Conservation (phyloP, 495 filamentous ascomycete genomes). For the Achaetomiella virescens region DNA sequence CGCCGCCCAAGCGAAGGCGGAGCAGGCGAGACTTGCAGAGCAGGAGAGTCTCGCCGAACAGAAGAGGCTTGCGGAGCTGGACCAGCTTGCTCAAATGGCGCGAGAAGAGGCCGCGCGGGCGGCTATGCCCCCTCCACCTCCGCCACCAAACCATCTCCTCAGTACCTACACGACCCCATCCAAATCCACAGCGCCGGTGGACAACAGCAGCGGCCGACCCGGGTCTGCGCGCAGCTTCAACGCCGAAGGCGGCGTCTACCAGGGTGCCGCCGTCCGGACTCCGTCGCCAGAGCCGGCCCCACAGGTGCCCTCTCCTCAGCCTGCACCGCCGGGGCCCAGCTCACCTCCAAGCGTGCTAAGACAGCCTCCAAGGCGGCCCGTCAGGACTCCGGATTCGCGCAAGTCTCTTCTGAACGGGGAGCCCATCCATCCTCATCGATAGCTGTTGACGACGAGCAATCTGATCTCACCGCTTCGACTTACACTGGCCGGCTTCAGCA, state of each 20-base stretch:
- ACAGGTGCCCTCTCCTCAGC: not conserved
- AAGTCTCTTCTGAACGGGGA: not conserved
- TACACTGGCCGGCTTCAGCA: not conserved
- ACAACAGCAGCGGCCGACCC: conserved; percentile 3
- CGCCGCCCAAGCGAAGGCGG: not conserved
- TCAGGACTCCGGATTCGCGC: not conserved
- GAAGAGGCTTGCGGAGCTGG: not conserved
- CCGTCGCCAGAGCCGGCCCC: conserved; percentile 4
- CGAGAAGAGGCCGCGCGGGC: not conserved
- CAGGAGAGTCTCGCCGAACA: not conserved
- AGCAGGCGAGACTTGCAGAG: not conserved
- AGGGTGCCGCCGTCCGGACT: conserved; percentile 24
- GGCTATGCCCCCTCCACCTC: not conserved
- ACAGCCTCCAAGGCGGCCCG: not conserved
- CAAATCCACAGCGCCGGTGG: conserved; percentile 27
- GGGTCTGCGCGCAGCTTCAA: conserved; percentile 28
- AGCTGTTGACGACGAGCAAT: not conserved
- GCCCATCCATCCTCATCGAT: too few relatives aligned
- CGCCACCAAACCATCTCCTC: not conserved
- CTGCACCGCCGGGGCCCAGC: not conserved
- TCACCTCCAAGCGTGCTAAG: not conserved
- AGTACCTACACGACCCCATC: not conserved
- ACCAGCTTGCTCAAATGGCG: not conserved
- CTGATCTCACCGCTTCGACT: not conserved
- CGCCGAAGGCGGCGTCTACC: conserved; percentile 33